These are phyloP conservation scores for Royoungia palumana DNA, from an alignment of 768 basidiomycete species.

Conservation along the genomic window DNA sequence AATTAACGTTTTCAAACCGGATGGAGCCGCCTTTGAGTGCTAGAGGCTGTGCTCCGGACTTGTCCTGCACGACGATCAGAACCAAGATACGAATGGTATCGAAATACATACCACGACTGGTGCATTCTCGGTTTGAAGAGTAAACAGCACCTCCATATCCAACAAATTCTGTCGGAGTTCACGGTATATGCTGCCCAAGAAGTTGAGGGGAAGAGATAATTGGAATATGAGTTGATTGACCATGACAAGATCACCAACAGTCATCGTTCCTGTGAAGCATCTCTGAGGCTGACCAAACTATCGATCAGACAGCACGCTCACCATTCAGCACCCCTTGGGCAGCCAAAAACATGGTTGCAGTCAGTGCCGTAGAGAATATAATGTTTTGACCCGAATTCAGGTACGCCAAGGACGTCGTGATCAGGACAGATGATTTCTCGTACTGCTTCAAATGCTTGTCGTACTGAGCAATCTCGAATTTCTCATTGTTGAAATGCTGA, in stretches of 20 bases:
- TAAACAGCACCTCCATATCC: conserved; percentile 96
- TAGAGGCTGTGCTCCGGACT: conserved; percentile 63
- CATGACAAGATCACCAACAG: conserved; percentile 98
- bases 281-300: neutral
- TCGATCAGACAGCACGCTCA: conserved; percentile 22
- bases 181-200: conserved; percentile 95
- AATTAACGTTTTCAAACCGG: conserved; percentile 87
- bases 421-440: conserved; percentile 90
- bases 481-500: conserved; percentile 97
- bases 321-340: conserved; percentile 93
- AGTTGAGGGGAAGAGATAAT: conserved; percentile 92
- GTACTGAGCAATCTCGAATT: conserved; percentile 86
- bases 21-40: conserved; percentile 79
- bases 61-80: conserved; percentile 50
- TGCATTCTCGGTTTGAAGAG: conserved; percentile 77
- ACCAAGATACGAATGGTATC: neutral
- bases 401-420: conserved; percentile 89
- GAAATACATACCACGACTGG: conserved; percentile 50
- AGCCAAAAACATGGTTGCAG: conserved; percentile 93
- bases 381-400: conserved; percentile 96
- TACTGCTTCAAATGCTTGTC: conserved; percentile 84
- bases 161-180: conserved; percentile 94
- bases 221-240: conserved; percentile 99
- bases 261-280: conserved; percentile 78
- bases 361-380: conserved; percentile 92